phyloP scores from a whole-genome alignment of 1,284 basidiomycete species.

The Irpex sp. region DNA sequence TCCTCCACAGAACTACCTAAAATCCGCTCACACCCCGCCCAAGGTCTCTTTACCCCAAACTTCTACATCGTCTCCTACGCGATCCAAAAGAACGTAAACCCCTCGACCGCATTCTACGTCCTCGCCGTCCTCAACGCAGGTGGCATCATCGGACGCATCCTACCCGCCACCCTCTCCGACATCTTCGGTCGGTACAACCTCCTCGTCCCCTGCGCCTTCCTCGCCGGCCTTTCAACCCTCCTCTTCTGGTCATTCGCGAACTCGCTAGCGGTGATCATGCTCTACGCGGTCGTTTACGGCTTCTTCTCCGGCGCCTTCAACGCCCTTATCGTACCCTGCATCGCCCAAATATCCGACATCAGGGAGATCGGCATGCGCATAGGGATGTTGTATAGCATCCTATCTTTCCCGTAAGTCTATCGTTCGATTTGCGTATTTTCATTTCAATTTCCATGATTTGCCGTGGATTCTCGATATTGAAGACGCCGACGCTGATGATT shows the following conservation, averaged over 20 bases:
- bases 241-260: slow-evolving; percentile 50
- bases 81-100: slow-evolving; percentile 28
- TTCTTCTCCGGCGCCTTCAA: slow-evolving; percentile 33
- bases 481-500: not conserved
- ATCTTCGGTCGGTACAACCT: slow-evolving; percentile 52
- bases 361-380: slow-evolving; percentile 54
- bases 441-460: no score
- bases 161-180: slow-evolving; percentile 61
- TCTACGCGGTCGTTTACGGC: slow-evolving; percentile 57
- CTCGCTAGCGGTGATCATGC: slow-evolving; percentile 33
- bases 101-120: slow-evolving; percentile 42
- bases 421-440: not conserved
- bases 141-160: slow-evolving; percentile 54
- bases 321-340: slow-evolving; percentile 28
- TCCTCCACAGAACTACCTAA: not conserved
- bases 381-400: slow-evolving; percentile 55
- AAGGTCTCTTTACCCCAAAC: slow-evolving; percentile 22
- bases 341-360: slow-evolving; percentile 41
- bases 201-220: slow-evolving; percentile 54
- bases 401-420: slow-evolving; percentile 60
- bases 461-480: no score
- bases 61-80: slow-evolving; percentile 60
- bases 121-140: slow-evolving; percentile 64
- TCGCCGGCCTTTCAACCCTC: slow-evolving; percentile 55
- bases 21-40: slow-evolving; percentile 10